A percentile compares a stretch with the other conserved stretches of the same genome.
Conservation (phyloP, 805 yeast genomes). For the Candida ortonii region DNA sequence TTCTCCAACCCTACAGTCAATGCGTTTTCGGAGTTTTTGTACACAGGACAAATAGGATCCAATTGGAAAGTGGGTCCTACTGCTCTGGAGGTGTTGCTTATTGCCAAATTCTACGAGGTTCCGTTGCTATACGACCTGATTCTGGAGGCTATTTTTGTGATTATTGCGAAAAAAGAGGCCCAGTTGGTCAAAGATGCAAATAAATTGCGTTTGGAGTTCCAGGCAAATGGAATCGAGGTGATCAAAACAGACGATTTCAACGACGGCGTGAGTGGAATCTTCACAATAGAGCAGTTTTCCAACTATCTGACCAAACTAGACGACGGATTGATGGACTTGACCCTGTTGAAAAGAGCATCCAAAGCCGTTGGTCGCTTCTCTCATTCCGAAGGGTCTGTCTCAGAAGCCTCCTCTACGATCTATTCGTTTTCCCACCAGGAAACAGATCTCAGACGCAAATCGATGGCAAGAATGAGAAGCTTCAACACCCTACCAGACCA, state of each 20-base stretch:
- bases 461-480: no score
- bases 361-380: conserved; percentile 27
- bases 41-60: conserved; percentile 76
- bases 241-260: conserved; percentile 6
- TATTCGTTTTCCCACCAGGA: not conserved
- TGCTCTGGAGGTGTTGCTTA: conserved; percentile 57
- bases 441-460: conserved; percentile 3
- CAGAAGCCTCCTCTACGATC: conserved; percentile 4
- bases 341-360: conserved; percentile 48
- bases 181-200: conserved; percentile 42
- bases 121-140: conserved; percentile 70
- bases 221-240: conserved; percentile 9
- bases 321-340: conserved; percentile 61
- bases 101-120: conserved; percentile 64
- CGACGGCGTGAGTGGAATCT: conserved; percentile 20
- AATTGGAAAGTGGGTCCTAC: conserved; percentile 73
- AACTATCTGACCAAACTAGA: conserved; percentile 57
- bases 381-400: conserved; percentile 6
- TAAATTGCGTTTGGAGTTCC: conserved; percentile 26
- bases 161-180: conserved; percentile 66
- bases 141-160: conserved; percentile 64
- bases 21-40: conserved; percentile 69
- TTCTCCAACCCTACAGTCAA: conserved; percentile 57
- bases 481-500: no score
- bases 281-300: conserved; percentile 47